Evolutionary conservation across 441 rosid genomes (phyloP), one percentile per base, ranked within the genome.

Genomic region (Adansonia rubrostipa): DNA sequence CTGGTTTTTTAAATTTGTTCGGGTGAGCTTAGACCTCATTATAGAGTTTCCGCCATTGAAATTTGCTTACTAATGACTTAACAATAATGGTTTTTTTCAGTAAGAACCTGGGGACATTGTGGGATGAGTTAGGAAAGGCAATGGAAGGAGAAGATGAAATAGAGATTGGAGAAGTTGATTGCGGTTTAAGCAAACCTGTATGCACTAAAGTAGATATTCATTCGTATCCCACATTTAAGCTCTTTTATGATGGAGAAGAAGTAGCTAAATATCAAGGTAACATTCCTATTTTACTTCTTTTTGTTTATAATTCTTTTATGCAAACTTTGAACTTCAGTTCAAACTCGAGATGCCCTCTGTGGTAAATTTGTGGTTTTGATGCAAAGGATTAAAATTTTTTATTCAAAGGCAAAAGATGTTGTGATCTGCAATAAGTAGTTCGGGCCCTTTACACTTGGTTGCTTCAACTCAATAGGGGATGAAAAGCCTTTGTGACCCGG

Each of bases 131-230:
- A 40, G 99, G 97, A 62, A 90, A 88, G 80, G 88, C 84, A 51
- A 92, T 94, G 97, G 99, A 96, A 68, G 96, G 95, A 69, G 97
- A 92, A 73, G 97, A 92, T 79, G 98, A 93, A 71, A 94, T 96
- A 66, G 98, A 96, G 94, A 85, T 93, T 53, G 99, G 98, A 22
- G 98, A 94, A 88, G 98, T 96, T 68, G 98, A 96, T 73, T 96
- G 99, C 42, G 89, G 91, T 60, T 54, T 84, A 2, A 90, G 92
- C 81, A 96, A 93, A 86, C 72, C 92, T 70, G 89, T 96, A 42
- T 96, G 99, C 79, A 65, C 96, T 47, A 91, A 96, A 83, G 97
- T 86, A 60, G 95, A 94, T 77, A 96, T 94, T 77, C 97, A 94
- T 78, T 93, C 98, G 0, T 96, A 96, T 81, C 99, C 99, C 65